Conservation (phyloP, 257 asterid species). For the Solanum phureja region DNA sequence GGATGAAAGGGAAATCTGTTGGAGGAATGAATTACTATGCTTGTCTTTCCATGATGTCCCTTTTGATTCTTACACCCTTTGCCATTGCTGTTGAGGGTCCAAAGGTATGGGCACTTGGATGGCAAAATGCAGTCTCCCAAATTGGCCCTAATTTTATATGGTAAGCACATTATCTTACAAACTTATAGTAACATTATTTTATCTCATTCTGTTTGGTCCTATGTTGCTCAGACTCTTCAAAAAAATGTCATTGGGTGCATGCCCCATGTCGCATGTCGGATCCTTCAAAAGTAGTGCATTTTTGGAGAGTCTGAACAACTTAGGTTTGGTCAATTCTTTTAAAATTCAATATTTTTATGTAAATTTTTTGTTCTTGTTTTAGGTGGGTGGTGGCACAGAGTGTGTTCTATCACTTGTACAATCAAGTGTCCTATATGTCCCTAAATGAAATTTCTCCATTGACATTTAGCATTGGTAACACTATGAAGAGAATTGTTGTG, state of each 20-base stretch:
- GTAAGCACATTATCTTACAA: neutral
- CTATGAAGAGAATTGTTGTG: neutral
- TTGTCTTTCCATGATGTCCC: neutral
- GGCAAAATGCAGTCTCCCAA: neutral
- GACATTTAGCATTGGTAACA: neutral
- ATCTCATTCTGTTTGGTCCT: neutral
- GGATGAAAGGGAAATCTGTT: neutral
- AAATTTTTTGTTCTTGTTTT: neutral
- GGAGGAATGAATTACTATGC: neutral
- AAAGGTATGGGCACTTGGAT: neutral
- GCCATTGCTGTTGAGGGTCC: neutral
- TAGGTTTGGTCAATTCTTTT: neutral
- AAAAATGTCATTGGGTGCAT: neutral
- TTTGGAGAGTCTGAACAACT: neutral
- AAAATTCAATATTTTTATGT: neutral
- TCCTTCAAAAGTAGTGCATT: neutral
- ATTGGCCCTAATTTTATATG: neutral
- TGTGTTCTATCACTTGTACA: neutral
- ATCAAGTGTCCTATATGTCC: neutral
- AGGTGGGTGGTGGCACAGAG: neutral
- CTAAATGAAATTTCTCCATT: neutral
- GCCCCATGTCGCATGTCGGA: neutral
- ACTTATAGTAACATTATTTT: too few species aligned
- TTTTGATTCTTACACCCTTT: neutral
- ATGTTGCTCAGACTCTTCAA: neutral